phyloP scores from a whole-genome alignment of 1,284 basidiomycete species.

The Ganoderma multipileum region DNA sequence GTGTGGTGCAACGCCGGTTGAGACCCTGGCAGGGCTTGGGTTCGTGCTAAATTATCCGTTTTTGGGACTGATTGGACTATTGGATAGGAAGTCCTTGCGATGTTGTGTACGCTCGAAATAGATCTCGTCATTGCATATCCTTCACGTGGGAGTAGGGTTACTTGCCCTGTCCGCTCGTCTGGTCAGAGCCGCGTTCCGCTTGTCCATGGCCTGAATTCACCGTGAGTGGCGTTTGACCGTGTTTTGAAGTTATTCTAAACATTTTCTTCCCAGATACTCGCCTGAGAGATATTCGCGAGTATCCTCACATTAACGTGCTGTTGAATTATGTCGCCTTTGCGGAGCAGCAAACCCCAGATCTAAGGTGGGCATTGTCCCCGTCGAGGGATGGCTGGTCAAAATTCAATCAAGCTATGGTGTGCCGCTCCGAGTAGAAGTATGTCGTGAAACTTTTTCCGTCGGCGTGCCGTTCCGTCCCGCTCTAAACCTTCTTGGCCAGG shows the following conservation, averaged over 20 bases:
- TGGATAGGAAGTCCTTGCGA: neutral
- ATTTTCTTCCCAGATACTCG: no score
- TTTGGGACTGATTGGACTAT: conserved; percentile 3
- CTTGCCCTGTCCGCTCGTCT: no score
- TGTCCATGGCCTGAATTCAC: no score
- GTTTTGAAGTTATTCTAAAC: no score
- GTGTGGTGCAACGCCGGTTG: conserved; percentile 75
- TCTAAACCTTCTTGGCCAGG: neutral
- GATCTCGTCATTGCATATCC: neutral
- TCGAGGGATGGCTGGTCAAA: no score
- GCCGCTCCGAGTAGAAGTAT: neutral
- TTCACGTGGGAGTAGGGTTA: neutral
- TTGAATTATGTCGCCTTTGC: no score
- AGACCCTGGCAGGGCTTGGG: neutral
- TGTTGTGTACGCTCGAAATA: neutral
- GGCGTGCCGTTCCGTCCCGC: neutral
- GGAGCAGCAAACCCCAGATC: no score
- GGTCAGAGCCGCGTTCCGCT: neutral
- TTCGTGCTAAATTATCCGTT: neutral
- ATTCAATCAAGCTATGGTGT: no score
- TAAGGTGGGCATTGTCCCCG: no score
- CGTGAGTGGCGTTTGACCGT: no score
- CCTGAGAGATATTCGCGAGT: no score
- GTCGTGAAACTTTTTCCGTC: neutral
- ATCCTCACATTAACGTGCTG: no score